Evolutionary conservation across 345 rosid species (phyloP).

Genomic region (Conringia planisiliqua): DNA sequence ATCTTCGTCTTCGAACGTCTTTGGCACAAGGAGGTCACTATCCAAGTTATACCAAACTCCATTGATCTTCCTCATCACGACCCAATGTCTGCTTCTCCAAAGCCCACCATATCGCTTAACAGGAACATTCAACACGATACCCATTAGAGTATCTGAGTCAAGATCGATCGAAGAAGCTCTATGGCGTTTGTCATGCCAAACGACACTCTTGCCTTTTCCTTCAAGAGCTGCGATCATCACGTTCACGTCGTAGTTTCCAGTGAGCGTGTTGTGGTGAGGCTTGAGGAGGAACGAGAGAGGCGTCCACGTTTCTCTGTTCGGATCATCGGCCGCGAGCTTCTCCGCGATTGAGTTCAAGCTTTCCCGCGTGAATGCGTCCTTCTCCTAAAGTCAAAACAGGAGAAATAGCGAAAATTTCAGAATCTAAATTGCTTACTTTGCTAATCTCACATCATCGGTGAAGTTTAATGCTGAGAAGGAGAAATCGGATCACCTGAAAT

Average conservation of each 20-base stretch:
- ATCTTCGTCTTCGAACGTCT: conserved; percentile 37
- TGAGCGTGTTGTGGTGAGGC: conserved; percentile 77
- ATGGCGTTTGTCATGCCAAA: conserved; percentile 74
- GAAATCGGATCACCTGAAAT: conserved; percentile 59
- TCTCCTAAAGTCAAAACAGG: conserved; percentile 39
- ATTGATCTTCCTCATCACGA: conserved; percentile 60
- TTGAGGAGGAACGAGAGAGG: conserved; percentile 65
- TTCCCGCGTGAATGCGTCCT: conserved; percentile 61
- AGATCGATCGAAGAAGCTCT: conserved; percentile 60
- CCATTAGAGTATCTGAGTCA: conserved; percentile 50
- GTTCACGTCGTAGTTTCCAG: conserved; percentile 85
- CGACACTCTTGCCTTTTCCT: conserved; percentile 57
- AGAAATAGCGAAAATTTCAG: background rate
- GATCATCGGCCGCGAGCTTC: conserved; percentile 58
- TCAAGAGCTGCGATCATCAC: conserved; percentile 75
- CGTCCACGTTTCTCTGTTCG: conserved; percentile 55
- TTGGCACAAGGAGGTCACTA: conserved; percentile 64
- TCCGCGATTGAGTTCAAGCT: conserved; percentile 60
- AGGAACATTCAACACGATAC: conserved; percentile 71
- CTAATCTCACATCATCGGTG: background rate
- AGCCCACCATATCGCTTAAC: conserved; percentile 68
- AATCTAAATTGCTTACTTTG: background rate
- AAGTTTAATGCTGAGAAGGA: too few species aligned
- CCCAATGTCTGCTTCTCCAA: conserved; percentile 92
- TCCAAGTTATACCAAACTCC: conserved; percentile 91